Conservation (phyloP, 371 early-diverging fungal genomes). For the Choanephora cucurbitarum region DNA sequence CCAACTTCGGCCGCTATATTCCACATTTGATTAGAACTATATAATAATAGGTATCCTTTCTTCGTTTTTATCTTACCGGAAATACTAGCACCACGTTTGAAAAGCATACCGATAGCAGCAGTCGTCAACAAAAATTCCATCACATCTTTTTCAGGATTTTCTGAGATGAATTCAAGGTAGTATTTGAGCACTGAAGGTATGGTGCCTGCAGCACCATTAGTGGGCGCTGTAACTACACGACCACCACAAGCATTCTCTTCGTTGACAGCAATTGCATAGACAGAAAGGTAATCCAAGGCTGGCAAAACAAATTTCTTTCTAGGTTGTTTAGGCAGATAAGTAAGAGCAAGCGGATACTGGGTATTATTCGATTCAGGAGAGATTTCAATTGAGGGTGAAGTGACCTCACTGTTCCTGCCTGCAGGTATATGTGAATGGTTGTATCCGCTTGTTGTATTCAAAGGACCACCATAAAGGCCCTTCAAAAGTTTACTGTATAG, state of each 20-base stretch:
- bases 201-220: slow-evolving; percentile 91
- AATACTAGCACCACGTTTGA: slow-evolving; percentile 93
- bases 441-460: slow-evolving; percentile 25
- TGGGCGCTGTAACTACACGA: slow-evolving; percentile 92
- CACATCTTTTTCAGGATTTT: slow-evolving; percentile 84
- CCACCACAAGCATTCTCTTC: slow-evolving; percentile 97
- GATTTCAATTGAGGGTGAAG: neutral
- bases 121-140: slow-evolving; percentile 92
- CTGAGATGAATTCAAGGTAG: slow-evolving; percentile 91
- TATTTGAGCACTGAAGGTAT: slow-evolving; percentile 95
- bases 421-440: slow-evolving; percentile 28
- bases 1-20: slow-evolving; percentile 89
- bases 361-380: slow-evolving; percentile 3
- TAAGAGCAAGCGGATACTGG: slow-evolving; percentile 36
- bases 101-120: slow-evolving; percentile 94
- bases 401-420: neutral
- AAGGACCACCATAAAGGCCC: slow-evolving; percentile 64
- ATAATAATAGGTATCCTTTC: neutral
- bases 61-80: slow-evolving; percentile 37
- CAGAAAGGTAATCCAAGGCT: slow-evolving; percentile 92
- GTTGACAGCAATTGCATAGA: slow-evolving; percentile 96
- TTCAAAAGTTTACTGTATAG: slow-evolving; percentile 85
- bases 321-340: slow-evolving; percentile 45
- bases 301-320: slow-evolving; percentile 52
- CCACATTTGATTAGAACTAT: neutral